These are phyloP conservation scores for Backusella liffmaniae DNA, from an alignment of 192 early-diverging fungal species.

Conservation along the genomic window DNA sequence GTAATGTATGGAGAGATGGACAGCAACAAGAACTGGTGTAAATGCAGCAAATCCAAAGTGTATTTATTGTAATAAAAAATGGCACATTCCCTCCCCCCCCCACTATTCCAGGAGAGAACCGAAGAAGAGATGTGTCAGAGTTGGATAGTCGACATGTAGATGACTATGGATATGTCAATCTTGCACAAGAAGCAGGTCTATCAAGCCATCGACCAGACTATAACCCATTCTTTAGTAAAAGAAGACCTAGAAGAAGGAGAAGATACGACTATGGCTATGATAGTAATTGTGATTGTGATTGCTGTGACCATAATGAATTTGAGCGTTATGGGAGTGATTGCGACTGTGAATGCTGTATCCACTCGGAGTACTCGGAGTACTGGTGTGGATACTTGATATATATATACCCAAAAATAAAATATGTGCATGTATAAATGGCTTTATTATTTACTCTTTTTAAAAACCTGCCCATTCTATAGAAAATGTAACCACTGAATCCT, in stretches of 20 bases:
- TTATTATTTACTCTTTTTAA: constrained; percentile 6
- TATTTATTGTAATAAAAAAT: background rate
- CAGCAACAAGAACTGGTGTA: background rate
- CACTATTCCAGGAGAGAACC: background rate
- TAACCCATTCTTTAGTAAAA: background rate
- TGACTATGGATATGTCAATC: background rate
- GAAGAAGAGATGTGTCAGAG: background rate
- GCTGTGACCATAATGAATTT: background rate
- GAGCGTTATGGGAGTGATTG: background rate
- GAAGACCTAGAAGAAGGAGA: background rate
- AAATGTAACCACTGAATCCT: constrained; percentile 29
- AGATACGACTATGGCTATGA: background rate
- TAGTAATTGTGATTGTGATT: background rate
- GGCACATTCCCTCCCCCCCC: background rate
- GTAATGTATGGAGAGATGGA: background rate
- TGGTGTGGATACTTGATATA: too few relatives aligned
- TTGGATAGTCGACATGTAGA: background rate
- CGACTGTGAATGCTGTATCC: too few relatives aligned
- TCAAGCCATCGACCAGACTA: background rate
- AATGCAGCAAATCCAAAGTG: background rate
- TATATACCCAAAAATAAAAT: background rate
- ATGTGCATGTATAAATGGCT: background rate
- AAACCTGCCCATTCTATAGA: constrained; percentile 55
- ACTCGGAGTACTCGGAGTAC: too few relatives aligned
- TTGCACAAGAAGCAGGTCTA: background rate